Evolutionary conservation across 1,284 basidiomycete species (phyloP), one percentile per base, ranked within the genome.

Genomic region (Xerocomus nothofagi): DNA sequence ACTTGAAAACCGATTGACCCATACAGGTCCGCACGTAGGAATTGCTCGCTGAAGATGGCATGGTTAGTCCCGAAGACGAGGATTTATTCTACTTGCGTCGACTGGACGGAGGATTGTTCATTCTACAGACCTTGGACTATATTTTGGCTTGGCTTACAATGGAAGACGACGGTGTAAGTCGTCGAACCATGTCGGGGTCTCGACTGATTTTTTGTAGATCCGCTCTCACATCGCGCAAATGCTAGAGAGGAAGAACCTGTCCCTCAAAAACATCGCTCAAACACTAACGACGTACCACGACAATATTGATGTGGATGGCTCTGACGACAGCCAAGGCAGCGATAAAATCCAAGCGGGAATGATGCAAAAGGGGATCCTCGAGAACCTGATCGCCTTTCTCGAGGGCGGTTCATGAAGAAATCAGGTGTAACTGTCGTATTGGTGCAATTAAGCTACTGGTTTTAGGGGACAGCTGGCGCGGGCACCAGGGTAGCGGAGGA

Each of bases 121-220:
- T 88, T 2, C 69, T 99, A 10, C 96, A 99, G 63, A 89, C 87
- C 15, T 81, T 91, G 20, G 96, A 98, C 69, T 97, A 95, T 56
- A 86, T 98, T 43, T 70, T 98, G 24, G 94, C 90, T 1, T 99
- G 97, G 97, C 71, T 98, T 24, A 81, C 84, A 50, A 97, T 98
- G 93, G 97, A 99, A 71, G 97, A 99, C 60, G 97, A 99, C 61
- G 97, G 94, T 27, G 93, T 95, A 71, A 53, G 89, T 54, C 29
- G 29, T 32, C 43, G 39, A 29, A 27, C 12, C 5, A 10, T 40
- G 38, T 30, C 15, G 20, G n/a, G 10, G 29, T 24, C 11, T 21
- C 32, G 34, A 66, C 23, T n/a, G n/a, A n/a, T 18, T 11, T 38
- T 52, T 7, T 32, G n/a, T 57, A 93, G 91, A 80, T 89, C 48